These are phyloP conservation scores for Starmerella bombicola DNA, from an alignment of 805 yeast genomes.

Conservation along the genomic window DNA sequence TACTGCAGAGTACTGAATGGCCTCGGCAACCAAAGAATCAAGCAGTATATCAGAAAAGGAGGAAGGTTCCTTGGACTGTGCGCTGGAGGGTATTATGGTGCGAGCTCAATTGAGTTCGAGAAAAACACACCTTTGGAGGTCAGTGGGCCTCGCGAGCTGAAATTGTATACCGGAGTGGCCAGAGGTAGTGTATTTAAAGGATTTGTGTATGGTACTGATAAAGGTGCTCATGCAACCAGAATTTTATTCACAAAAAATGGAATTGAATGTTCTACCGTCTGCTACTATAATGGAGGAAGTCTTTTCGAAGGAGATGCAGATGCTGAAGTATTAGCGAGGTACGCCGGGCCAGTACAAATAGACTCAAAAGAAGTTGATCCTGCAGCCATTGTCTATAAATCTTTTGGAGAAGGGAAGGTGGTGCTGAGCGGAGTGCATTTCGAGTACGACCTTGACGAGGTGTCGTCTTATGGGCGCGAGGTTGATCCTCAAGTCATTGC, in stretches of 20 bases:
- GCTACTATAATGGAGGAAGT: slow-evolving; percentile 83
- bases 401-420: slow-evolving; percentile 62
- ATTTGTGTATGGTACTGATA: slow-evolving; percentile 62
- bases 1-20: slow-evolving; percentile 64
- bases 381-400: slow-evolving; percentile 65
- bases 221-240: slow-evolving; percentile 54
- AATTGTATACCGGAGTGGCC: slow-evolving; percentile 68
- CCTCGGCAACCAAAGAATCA: slow-evolving; percentile 46
- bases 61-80: slow-evolving; percentile 82
- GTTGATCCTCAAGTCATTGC: slow-evolving; percentile 30
- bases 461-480: slow-evolving; percentile 32
- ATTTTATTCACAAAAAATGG: slow-evolving; percentile 23
- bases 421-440: slow-evolving; percentile 81
- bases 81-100: slow-evolving; percentile 87
- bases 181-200: slow-evolving; percentile 76
- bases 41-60: slow-evolving; percentile 57
- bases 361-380: slow-evolving; percentile 26
- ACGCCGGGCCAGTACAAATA: slow-evolving; percentile 45
- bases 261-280: slow-evolving; percentile 4
- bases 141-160: slow-evolving; percentile 70
- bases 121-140: slow-evolving; percentile 66
- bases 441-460: slow-evolving; percentile 47
- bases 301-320: slow-evolving; percentile 52
- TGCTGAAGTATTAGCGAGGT: slow-evolving; percentile 65
- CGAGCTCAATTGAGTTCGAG: slow-evolving; percentile 69